phyloP scores from a whole-genome alignment of 1,284 basidiomycete genomes.

The Wolfiporia cocos region DNA sequence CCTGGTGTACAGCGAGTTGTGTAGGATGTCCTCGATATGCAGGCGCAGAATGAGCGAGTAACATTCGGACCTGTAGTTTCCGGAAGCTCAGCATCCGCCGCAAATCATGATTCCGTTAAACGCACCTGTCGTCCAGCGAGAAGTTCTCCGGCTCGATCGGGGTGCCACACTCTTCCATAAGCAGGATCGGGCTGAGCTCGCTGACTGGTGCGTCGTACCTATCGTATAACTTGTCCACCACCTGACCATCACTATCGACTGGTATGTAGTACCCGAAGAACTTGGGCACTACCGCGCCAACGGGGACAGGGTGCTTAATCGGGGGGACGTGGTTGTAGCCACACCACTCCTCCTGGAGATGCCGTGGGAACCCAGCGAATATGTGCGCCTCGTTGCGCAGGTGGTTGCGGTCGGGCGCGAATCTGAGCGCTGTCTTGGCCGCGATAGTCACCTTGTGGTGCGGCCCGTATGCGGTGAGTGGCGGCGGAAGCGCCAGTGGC shows the following conservation, averaged over 20 bases:
- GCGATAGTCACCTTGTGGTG: constrained; percentile 26
- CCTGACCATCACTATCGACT: constrained; percentile 3
- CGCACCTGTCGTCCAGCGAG: constrained; percentile 29
- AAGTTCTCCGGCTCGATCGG: constrained; percentile 27
- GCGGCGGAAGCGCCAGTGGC: constrained; percentile 25
- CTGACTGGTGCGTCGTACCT: constrained; percentile 11
- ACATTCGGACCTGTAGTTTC: too few relatives aligned
- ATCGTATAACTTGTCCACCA: constrained; percentile 2
- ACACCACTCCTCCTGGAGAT: constrained; percentile 42
- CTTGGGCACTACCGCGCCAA: constrained; percentile 43
- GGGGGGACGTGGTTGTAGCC: constrained; percentile 38
- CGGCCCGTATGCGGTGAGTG: constrained; percentile 20
- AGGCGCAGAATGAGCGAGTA: constrained; percentile 38
- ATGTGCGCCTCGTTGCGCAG: constrained; percentile 35
- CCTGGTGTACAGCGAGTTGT: constrained; percentile 36
- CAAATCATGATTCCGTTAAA: too few relatives aligned
- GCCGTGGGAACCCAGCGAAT: constrained; percentile 36
- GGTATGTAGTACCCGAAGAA: constrained; percentile 49
- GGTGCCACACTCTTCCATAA: constrained; percentile 44
- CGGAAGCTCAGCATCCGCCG: too few relatives aligned
- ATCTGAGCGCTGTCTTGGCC: constrained; percentile 24
- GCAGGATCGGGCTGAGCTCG: constrained; percentile 37
- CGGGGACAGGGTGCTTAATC: constrained; percentile 36
- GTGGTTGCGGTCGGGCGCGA: constrained; percentile 18
- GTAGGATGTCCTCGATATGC: constrained; percentile 33